phyloP scores from a whole-genome alignment of 2,329 filamentous ascomycete species.

The Hawksworthiomyces lignivorus region DNA sequence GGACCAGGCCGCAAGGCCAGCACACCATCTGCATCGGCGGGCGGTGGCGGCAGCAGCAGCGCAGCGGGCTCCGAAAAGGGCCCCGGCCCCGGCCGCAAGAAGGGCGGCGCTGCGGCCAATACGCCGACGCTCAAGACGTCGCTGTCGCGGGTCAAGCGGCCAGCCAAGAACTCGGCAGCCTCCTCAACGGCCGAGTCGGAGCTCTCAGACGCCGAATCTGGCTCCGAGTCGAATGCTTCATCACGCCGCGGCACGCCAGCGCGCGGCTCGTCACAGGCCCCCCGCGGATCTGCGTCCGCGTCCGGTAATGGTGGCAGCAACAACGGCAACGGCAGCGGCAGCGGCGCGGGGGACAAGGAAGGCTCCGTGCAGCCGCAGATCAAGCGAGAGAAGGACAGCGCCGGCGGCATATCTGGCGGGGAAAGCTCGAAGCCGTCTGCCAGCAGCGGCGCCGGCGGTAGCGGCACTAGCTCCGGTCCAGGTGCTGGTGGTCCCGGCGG shows the following conservation, averaged over 20 bases:
- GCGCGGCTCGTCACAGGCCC: conserved; percentile 19
- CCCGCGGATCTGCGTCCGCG: neutral
- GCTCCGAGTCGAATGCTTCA: conserved; percentile 45
- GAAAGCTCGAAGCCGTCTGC: neutral
- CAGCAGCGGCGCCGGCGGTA: conserved; percentile 19
- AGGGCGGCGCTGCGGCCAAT: conserved; percentile 29
- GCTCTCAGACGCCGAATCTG: conserved; percentile 54
- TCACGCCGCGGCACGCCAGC: conserved; percentile 31
- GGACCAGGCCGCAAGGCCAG: conserved; percentile 37
- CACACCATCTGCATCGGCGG: conserved; percentile 27
- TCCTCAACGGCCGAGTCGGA: conserved; percentile 58
- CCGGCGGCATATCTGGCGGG: neutral
- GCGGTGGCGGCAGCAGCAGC: neutral
- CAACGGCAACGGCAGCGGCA: neutral
- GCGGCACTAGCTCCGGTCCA: no score
- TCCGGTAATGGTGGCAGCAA: neutral
- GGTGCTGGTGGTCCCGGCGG: neutral
- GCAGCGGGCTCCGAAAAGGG: neutral
- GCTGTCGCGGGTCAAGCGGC: conserved; percentile 55
- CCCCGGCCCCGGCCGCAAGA: conserved; percentile 36
- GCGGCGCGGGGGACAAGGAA: conserved; percentile 7
- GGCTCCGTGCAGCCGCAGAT: conserved; percentile 6
- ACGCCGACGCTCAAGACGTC: conserved; percentile 45
- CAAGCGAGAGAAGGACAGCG: conserved; percentile 10
- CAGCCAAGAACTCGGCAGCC: conserved; percentile 48